These are phyloP conservation scores for Rhynchospora pubera DNA, from an alignment of 176 grass and related monocot genomes.

Conservation along the genomic window DNA sequence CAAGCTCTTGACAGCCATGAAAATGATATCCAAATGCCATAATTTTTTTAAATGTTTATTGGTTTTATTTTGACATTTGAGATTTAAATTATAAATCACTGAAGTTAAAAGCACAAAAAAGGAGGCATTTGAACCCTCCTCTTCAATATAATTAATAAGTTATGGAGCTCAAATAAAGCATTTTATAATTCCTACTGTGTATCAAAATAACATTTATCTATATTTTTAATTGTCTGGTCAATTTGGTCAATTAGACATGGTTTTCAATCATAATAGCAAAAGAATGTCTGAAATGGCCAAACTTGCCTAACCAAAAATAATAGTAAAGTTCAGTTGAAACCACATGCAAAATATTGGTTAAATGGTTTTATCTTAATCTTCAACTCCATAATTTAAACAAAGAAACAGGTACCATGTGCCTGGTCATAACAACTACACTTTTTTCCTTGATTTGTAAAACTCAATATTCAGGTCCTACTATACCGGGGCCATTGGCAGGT, in stretches of 20 bases:
- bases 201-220: background rate
- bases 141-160: background rate
- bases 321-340: background rate
- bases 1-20: too few species aligned
- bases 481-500: background rate
- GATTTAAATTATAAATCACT: too few species aligned
- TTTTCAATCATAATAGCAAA: background rate
- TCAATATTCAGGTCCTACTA: background rate
- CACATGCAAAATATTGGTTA: background rate
- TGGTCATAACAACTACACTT: background rate
- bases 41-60: too few species aligned
- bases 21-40: too few species aligned
- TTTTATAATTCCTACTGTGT: background rate
- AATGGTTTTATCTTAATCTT: background rate
- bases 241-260: background rate
- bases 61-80: too few species aligned
- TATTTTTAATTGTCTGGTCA: conserved; percentile 3
- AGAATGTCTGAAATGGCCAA: background rate
- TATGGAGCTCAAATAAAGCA: background rate
- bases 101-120: too few species aligned
- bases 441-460: background rate
- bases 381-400: background rate
- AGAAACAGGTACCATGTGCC: background rate
- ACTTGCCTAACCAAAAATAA: background rate
- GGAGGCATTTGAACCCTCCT: too few species aligned